Base-by-base conservation (phyloP, 805 yeast genomes). In the Naumovozyma baii region DNA sequence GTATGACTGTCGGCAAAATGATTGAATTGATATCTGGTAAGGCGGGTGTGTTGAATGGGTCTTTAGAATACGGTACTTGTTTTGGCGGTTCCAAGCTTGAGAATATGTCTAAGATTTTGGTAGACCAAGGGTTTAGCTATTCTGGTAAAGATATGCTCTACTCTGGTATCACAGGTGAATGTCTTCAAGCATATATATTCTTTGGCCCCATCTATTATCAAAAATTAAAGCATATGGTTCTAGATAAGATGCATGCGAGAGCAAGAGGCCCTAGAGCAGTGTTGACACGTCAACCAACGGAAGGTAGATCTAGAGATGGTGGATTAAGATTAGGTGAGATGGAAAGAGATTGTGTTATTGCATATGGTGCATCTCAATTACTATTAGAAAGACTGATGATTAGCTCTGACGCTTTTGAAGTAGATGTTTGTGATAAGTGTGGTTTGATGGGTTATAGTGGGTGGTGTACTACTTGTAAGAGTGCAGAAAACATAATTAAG, bases 1-100 rank as follows among this genome's bases (percentile, higher is more conserved):
- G 98, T 74, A 92, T 92, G 98, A 92, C 98, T 31, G 97, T 92
- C 15, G 98, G 98, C 43, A 92, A 92, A 64, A 90, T 92, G 97
- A 78, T 92, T 49, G 98, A 92, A 63, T 71, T 90, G 46, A 83
- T 92, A 18, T 83, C 95, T 25, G 98, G 98, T 51, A 92, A 92
- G 59, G 98, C 97, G 0, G 98, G 98, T 61, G 96, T 92, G 31
- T 65, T 92, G 51, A 83, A 85, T 52, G 98, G 98, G 3, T 57
- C 83, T 2, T 68, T 92, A 44, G 94, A 92, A 61, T 92, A 92
- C 53, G 98, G 98, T 54, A 92, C 98, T 1, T 92, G 97, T 67
- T 92, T 92, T 59, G 98, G 98, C 35, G 98, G 98, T 25, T 84
- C 95, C n/a, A 83, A 88, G 56, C 69, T 92, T 33, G 94, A 84